phyloP scores from a whole-genome alignment of 2,329 filamentous ascomycete species.

The Venturia pyrina region DNA sequence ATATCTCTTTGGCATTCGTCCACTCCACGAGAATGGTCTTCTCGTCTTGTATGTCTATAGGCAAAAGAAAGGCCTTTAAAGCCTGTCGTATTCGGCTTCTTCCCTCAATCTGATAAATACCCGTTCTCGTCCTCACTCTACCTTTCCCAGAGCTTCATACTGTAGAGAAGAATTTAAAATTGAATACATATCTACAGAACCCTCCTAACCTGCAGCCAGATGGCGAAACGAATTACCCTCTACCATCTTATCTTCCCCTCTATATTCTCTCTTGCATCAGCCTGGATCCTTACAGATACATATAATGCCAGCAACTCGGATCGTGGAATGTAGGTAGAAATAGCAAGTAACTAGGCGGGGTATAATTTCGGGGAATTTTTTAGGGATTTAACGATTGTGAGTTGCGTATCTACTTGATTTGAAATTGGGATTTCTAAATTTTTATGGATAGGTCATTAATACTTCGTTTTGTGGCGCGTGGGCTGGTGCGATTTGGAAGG shows the following conservation, averaged over 20 bases:
- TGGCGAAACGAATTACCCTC: neutral
- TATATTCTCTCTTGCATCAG: slow-evolving; percentile 14
- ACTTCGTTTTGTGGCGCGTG: slow-evolving; percentile 47
- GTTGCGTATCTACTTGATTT: slow-evolving; percentile 7
- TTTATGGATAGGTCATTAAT: slow-evolving; percentile 32
- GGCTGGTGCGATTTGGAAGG: slow-evolving; percentile 38
- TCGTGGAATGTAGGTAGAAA: slow-evolving; percentile 17
- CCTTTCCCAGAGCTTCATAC: neutral
- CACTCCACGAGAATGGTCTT: neutral
- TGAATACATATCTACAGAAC: neutral
- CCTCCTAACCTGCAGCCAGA: neutral
- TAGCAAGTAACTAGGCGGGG: slow-evolving; percentile 55
- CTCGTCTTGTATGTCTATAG: neutral
- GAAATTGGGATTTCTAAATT: neutral
- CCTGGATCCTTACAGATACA: slow-evolving; percentile 23
- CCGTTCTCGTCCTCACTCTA: neutral
- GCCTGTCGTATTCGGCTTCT: neutral
- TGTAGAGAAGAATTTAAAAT: neutral
- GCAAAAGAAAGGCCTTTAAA: neutral
- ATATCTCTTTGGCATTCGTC: neutral
- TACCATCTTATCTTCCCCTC: neutral
- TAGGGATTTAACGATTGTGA: slow-evolving; percentile 39
- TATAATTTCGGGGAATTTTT: slow-evolving; percentile 61
- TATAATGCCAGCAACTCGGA: slow-evolving; percentile 30
- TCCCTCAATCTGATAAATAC: too few species aligned